These are phyloP conservation scores for Penstemon newberryi DNA, from an alignment of 257 asterid genomes.

Conservation along the genomic window DNA sequence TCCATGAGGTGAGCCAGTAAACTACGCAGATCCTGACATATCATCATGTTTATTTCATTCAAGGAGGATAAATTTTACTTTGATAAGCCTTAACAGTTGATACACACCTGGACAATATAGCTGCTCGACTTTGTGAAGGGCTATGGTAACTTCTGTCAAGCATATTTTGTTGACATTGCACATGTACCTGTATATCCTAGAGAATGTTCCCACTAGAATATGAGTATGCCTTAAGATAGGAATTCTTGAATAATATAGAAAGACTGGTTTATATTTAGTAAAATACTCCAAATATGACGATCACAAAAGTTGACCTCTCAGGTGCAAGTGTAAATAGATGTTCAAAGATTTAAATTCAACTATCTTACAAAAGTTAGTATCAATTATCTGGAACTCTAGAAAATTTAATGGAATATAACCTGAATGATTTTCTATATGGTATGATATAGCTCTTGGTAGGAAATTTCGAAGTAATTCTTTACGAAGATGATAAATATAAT, in stretches of 20 bases:
- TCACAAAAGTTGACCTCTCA: neutral
- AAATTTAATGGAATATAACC: too few relatives aligned
- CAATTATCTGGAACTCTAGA: too few relatives aligned
- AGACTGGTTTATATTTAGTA: neutral
- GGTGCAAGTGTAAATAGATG: neutral
- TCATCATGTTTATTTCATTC: neutral
- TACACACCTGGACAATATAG: neutral
- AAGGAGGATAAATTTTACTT: neutral
- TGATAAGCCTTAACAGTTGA: neutral
- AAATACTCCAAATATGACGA: neutral
- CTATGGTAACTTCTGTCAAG: neutral
- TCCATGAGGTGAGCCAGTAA: neutral
- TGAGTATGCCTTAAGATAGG: neutral
- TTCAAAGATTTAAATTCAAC: too few relatives aligned
- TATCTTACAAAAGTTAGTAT: neutral
- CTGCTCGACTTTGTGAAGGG: neutral
- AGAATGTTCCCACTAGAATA: too few relatives aligned
- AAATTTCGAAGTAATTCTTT: too few relatives aligned
- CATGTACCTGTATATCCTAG: too few relatives aligned
- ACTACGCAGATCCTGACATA: neutral
- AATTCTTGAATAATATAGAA: too few relatives aligned
- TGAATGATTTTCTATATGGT: too few relatives aligned
- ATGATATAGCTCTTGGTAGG: too few relatives aligned
- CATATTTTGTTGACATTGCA: neutral
- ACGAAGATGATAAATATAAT: too few relatives aligned